Evolutionary conservation across 495 filamentous ascomycete genomes (phyloP), one percentile per base, ranked within the genome.

Genomic region (Penicillium parvum): DNA sequence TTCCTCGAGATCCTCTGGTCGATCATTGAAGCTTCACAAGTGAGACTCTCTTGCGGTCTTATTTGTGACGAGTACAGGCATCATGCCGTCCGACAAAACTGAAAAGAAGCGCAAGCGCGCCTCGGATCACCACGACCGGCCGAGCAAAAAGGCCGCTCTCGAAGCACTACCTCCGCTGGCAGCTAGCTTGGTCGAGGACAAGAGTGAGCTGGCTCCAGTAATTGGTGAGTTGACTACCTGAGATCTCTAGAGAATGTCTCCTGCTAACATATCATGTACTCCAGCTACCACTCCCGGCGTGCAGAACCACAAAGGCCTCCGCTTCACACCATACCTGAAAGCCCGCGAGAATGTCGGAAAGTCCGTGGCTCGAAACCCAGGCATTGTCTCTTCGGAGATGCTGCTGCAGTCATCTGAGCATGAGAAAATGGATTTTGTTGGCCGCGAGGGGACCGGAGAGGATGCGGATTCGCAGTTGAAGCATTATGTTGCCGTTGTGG

Each of bases 401-500:
- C 72, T 97, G 32, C 81, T 95, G 40, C 79, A 85, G 45, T 88
- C 90, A 4, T 82, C 84, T 21, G 73, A 78, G 4, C 86, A 96
- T 53, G 71, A 74, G 29, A 83, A 78, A 43, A 63, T 98, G 45
- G 87, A 96, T 64, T 96, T 91, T 59, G 77, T 77, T 12, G 91
- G 80, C 20, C 77, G 79, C 15, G 88, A 95, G 69, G 80, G 85
- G 42, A 69, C 76, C 10, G 57, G 52, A 20, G 76, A 78, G 10
- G 75, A 77, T 44, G 64, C 76, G 10, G 81, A 90, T 42, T 72
- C 77, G 7, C 65, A 82, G 30, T 62, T 94, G 43, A 86, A 86
- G 52, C 86, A 96, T 64, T 98, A 94, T 63, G 63, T 96, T 46
- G 92, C 86, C 20, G 73, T 96, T 32, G 88, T 83, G 49, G 88